These are phyloP conservation scores for Vicia faba DNA, from an alignment of 306 rosid genomes.

Conservation along the genomic window DNA sequence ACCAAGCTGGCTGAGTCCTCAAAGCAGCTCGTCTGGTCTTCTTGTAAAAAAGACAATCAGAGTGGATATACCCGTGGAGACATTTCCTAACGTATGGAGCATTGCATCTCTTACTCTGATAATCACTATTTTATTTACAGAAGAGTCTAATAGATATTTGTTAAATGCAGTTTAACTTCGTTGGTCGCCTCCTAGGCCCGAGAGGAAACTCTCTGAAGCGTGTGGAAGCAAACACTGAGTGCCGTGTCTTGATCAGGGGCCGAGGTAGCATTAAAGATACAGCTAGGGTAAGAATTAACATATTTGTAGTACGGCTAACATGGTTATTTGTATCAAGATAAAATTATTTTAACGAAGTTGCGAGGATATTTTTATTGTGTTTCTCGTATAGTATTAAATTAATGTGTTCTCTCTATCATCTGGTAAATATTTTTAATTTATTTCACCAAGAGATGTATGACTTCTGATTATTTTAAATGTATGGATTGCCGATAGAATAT, in stretches of 20 bases:
- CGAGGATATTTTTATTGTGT: conserved; percentile 6
- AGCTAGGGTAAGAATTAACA: conserved; percentile 61
- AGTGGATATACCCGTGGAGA: conserved; percentile 91
- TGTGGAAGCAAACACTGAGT: conserved; percentile 90
- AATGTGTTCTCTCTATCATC: conserved; percentile 10
- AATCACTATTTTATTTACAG: not conserved
- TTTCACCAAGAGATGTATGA: not conserved
- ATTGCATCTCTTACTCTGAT: conserved; percentile 4
- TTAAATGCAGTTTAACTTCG: conserved; percentile 81
- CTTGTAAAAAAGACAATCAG: conserved; percentile 87
- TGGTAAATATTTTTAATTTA: not conserved
- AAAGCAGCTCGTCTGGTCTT: conserved; percentile 79
- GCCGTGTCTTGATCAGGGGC: conserved; percentile 98
- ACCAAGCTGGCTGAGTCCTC: conserved; percentile 79
- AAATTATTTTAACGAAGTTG: conserved; percentile 26
- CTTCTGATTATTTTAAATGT: not conserved
- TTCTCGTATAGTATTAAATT: conserved; percentile 13
- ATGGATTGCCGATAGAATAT: not conserved
- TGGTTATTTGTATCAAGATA: conserved; percentile 6
- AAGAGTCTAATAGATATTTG: conserved; percentile 39
- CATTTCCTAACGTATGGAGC: conserved; percentile 70
- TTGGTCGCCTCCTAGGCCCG: conserved; percentile 97
- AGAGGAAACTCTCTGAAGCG: conserved; percentile 98
- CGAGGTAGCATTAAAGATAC: conserved; percentile 99
- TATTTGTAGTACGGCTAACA: conserved; percentile 17